Base-by-base conservation (phyloP, 345 rosid species). In the Erucastrum elatum region DNA sequence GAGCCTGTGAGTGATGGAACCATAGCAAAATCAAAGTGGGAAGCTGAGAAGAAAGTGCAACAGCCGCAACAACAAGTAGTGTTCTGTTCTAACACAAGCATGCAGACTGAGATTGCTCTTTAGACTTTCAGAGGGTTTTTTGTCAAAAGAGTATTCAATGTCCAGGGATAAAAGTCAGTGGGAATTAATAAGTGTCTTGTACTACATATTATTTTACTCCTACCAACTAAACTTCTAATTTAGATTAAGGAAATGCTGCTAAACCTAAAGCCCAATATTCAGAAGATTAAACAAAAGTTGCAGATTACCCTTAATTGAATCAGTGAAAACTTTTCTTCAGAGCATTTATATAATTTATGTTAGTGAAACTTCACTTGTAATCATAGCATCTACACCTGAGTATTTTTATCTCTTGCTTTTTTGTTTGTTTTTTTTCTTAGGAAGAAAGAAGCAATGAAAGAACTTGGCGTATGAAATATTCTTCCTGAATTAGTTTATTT, bases 11-110 rank as follows among this genome's bases (percentile, higher is more conserved):
- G 80, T 81, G 97, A 88, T 83, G 95, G 95, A 78, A 84, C 77
- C 70, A 83, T 93, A 65, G 88, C 89, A 51, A 93, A 85, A 82
- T 90, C 89, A 73, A 91, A 80, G 56, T 93, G 97, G 98, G 97
- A 91, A 74, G 80, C 80, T 51, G 97, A 88, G 82, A 80, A 74
- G 82, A 83, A 82, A 61, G 77, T 80, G 82, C 83, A 87, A 60
- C 75, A 51, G 37, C 70, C 66, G 12, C 75, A 68, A 46, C 75
- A 75, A 51, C 65, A 77, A 34, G 51, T 71, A 66, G 68, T 66
- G 70, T 78, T 79, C 25, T 67, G 77, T 73, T 66, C 74, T 61
- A 87, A 80, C 29, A 70, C 91, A 69, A 56, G 77, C 68, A 71
- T 91, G 84, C 87, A 81, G 75, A 70, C 87, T 8, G 87, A 91